Evolutionary conservation across 805 yeast genomes (phyloP).

Genomic region (Yarrowia osloensis): DNA sequence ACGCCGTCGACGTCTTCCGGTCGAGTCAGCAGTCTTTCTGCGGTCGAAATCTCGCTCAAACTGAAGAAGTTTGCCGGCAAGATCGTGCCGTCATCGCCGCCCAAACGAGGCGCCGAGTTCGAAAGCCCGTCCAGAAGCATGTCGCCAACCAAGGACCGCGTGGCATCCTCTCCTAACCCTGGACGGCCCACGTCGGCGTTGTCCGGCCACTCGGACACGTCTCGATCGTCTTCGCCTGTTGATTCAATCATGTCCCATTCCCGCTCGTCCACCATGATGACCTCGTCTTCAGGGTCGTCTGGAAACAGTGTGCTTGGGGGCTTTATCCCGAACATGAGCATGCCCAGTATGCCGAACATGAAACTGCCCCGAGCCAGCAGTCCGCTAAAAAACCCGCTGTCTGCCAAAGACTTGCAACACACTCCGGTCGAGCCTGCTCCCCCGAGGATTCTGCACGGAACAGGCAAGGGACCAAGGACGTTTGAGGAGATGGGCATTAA

Average conservation of each 20-base stretch:
- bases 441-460: neutral
- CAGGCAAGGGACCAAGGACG: constrained; percentile 18
- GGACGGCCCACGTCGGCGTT: constrained; percentile 2
- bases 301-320: constrained; percentile 3
- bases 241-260: constrained; percentile 24
- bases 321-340: constrained; percentile 16
- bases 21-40: constrained; percentile 10
- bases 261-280: constrained; percentile 18
- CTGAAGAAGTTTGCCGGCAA: constrained; percentile 17
- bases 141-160: constrained; percentile 1
- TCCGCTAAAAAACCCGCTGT: constrained; percentile 23
- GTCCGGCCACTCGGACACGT: neutral
- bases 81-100: neutral
- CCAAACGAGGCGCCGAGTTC: neutral
- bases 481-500: constrained; percentile 29
- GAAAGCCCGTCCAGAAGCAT: neutral
- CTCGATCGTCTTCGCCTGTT: constrained; percentile 8
- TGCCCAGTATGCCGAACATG: constrained; percentile 4
- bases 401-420: constrained; percentile 4
- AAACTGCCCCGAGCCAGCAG: constrained; percentile 8
- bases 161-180: constrained; percentile 5
- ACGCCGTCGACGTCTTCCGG: neutral
- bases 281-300: neutral
- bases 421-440: constrained; percentile 13
- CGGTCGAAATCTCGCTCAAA: constrained; percentile 6